Evolutionary conservation across 2,329 filamentous ascomycete genomes (phyloP), one percentile per base, ranked within the genome.

Genomic region (Colletotrichum sp.): DNA sequence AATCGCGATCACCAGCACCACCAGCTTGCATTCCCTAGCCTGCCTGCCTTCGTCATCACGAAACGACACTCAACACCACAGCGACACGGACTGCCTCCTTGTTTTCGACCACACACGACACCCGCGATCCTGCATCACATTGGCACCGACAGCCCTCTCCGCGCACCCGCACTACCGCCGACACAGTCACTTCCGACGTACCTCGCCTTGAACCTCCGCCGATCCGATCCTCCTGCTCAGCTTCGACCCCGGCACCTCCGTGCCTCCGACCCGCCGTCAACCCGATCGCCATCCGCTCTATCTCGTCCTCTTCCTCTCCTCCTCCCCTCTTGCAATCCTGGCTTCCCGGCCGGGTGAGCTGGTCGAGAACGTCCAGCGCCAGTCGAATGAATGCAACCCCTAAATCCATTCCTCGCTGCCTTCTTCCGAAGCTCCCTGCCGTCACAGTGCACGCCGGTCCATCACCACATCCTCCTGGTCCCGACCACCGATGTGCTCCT

Each of bases 401-500:
- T 99, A 93, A 99, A 99, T 88, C 97, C 97, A 85, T 99, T 98
- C 88, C 91, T 99, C 86, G 94, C 95, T 90, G 96, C 96, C 90
- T 99, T 99, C 93, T 98, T 98, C 91, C 96, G 95, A 89, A 99
- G 96, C 92, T 93, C 95, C 85, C 91, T 98, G 84, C 94, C 94
- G 80, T 90, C 94, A 82, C 96, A 99, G 93, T 99, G 97, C 90
- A 92, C 93, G 78, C 96, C 97, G 71, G 91, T 96, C 79, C 94
- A 97, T 85, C 95, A 98, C 85, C 95, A 99, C 89, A 93, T 99
- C 81, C 92, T 99, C 72, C 93, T 99, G 67, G 96, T 99, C 48
- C 97, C 97, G 63, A 94, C 94, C 70, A 98, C 96, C 83, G 96
- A 99, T 86, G 94, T 96, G 79, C 93, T 99, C 82, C 91, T 98